phyloP scores from a whole-genome alignment of 2,329 filamentous ascomycete species.

The Colletotrichum brevisporum region DNA sequence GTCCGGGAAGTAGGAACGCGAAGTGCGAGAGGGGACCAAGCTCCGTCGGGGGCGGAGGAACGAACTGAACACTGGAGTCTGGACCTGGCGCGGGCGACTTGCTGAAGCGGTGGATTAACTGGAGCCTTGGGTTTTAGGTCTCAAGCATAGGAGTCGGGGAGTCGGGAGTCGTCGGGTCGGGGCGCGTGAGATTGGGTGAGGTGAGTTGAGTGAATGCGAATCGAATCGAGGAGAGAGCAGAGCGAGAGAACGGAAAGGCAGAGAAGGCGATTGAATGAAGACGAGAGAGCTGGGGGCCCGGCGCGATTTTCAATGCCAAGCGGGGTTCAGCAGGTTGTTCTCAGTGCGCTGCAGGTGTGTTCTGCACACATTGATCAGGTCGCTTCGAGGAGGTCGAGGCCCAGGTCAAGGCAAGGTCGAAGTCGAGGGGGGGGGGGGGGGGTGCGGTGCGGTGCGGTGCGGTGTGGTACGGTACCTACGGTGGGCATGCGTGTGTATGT shows the following conservation, averaged over 20 bases:
- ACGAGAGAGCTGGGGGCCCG: conserved; percentile 37
- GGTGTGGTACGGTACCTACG: neutral
- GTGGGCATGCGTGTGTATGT: neutral
- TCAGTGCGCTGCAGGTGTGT: conserved; percentile 35
- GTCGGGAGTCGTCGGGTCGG: neutral
- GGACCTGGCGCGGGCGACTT: neutral
- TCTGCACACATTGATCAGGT: conserved; percentile 33
- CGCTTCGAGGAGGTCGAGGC: conserved; percentile 3
- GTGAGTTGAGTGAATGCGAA: conserved; percentile 6
- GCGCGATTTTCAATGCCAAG: conserved; percentile 43
- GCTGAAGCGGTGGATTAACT: neutral
- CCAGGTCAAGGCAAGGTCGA: conserved; percentile 12
- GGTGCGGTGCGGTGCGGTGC: conserved; percentile 3
- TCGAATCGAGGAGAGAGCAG: conserved; percentile 4
- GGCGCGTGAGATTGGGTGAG: conserved; percentile 13
- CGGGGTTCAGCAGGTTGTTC: conserved; percentile 40
- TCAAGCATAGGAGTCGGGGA: neutral
- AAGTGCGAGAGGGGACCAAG: conserved; percentile 6
- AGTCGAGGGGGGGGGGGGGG: neutral
- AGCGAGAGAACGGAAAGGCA: conserved; percentile 7
- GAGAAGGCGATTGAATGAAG: conserved; percentile 2
- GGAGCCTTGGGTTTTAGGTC: neutral
- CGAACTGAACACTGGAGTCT: no score
- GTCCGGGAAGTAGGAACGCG: conserved; percentile 6
- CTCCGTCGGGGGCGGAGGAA: conserved; percentile 10